Base-by-base conservation (phyloP, 2,329 filamentous ascomycete species). In the Fusarium fracticaudum region DNA sequence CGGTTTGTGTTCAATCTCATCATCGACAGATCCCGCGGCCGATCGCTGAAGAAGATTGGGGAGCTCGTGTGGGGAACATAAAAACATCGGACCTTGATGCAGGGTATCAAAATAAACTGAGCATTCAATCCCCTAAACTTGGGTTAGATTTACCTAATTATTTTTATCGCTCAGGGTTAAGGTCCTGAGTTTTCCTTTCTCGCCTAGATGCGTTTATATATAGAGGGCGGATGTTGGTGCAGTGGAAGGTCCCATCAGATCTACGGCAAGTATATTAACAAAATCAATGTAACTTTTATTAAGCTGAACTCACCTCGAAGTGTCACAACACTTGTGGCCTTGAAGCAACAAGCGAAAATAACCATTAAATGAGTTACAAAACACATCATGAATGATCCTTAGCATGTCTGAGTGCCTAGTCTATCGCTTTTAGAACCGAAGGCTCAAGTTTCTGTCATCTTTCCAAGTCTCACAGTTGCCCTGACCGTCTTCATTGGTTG, bases 1-100 rank as follows among this genome's bases (percentile, higher is more conserved):
- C 29, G 17, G 57, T 69, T 55, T 60, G 38, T 70, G 47, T 43
- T 60, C 35, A 51, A 66, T 54, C 47, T 53, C 62, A 54, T 62
- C 71, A 76, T 76, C 73, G 73, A 74, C 48, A 67, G 54, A 74
- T 64, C 54, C 59, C 24, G 53, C 26, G 40, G 51, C 26, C 60
- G 73, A 75, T 75, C 73, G 66, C 35, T 35, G 64, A 64, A 67
- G 33, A 50, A 53, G 40, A 40, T 33, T 41, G 22, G 35, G 24
- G 35, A 55, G 67, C 60, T 70, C n/a, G 41, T 44, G 69, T 48
- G 65, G 60, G 47, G 68, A 66, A 70, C 35, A 37, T 37, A 18
- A 37, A 37, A 37, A 37, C 35, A 37, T 37, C 35, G 35, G 17
- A 37, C 35, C 35, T 37, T 17, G 35, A 18, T 18, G 17, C 18